Percentiles rank a stretch among this genome's conserved stretches.
phyloP scores from a whole-genome alignment of 2,329 filamentous ascomycete species.

The Xylaria sp. region DNA sequence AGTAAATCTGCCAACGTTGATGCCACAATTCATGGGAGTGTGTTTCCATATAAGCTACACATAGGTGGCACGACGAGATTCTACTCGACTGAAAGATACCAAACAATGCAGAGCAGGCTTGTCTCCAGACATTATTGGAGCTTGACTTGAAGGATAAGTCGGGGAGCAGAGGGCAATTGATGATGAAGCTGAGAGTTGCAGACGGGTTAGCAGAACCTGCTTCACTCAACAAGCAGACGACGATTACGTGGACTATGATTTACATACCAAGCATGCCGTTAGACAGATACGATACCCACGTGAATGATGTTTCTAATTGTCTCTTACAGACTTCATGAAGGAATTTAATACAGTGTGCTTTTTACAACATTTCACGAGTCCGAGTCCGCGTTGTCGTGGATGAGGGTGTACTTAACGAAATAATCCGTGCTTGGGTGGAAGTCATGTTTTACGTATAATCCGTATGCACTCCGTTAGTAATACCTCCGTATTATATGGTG shows the following conservation, averaged over 20 bases:
- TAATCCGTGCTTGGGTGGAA: too few relatives aligned
- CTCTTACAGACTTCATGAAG: background rate
- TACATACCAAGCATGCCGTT: slow-evolving; percentile 3
- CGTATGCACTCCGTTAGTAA: too few relatives aligned
- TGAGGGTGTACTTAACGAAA: too few relatives aligned
- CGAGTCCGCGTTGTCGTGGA: too few relatives aligned
- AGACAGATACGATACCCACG: slow-evolving; percentile 21
- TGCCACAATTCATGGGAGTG: slow-evolving; percentile 7
- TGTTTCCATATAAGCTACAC: background rate
- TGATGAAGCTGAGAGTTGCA: background rate
- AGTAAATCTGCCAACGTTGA: slow-evolving; percentile 22
- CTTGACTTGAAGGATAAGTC: background rate
- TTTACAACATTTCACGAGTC: too few relatives aligned
- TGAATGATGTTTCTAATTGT: background rate
- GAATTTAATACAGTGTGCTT: background rate
- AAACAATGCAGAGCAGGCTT: background rate
- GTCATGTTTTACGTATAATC: too few relatives aligned
- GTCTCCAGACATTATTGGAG: background rate
- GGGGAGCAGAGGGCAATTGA: background rate
- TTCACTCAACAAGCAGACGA: background rate
- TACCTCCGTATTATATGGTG: too few relatives aligned
- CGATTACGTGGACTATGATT: slow-evolving; percentile 1
- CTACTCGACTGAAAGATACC: background rate
- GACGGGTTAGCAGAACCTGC: background rate
- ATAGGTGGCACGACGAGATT: background rate